Percentiles rank a stretch among this genome's conserved stretches.
Conservation (phyloP, 2,329 filamentous ascomycete genomes). For the Trichoderma semiorbis region DNA sequence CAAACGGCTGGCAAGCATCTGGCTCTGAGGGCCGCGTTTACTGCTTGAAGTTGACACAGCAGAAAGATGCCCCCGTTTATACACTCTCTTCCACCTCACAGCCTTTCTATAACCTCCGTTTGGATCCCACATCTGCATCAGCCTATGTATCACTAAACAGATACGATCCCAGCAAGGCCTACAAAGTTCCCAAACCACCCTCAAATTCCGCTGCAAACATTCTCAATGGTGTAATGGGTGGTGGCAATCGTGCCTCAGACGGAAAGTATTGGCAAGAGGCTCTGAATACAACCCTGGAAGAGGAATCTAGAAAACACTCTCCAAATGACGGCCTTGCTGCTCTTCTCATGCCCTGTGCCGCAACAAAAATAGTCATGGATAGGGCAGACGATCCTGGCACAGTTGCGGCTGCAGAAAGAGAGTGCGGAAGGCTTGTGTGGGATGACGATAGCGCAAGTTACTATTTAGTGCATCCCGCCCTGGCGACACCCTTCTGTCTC, state of each 20-base stretch:
- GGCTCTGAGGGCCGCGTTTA: constrained; percentile 56
- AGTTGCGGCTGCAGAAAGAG: constrained; percentile 61
- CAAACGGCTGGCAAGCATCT: constrained; percentile 66
- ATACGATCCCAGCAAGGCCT: constrained; percentile 58
- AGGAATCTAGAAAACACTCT: constrained; percentile 48
- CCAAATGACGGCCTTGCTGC: constrained; percentile 64
- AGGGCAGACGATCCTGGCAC: constrained; percentile 56
- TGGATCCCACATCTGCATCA: constrained; percentile 62
- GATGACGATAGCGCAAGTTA: constrained; percentile 57
- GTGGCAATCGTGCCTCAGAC: constrained; percentile 30
- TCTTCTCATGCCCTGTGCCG: constrained; percentile 63
- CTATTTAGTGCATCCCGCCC: constrained; percentile 61
- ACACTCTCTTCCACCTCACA: constrained; percentile 58
- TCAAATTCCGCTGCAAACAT: constrained; percentile 28
- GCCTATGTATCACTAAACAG: constrained; percentile 58
- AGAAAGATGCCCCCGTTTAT: constrained; percentile 62
- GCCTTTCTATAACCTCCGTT: constrained; percentile 64
- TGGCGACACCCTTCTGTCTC: constrained; percentile 61
- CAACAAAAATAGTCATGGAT: constrained; percentile 60
- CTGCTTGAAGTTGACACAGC: constrained; percentile 55
- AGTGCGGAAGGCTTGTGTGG: constrained; percentile 70
- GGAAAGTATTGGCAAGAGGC: constrained; percentile 56
- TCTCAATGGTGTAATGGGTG: constrained; percentile 32
- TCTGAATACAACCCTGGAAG: constrained; percentile 56
- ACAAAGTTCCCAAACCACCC: constrained; percentile 41